A percentile compares a stretch with the other conserved stretches of the same genome.
Evolutionary conservation across 768 basidiomycete genomes (phyloP).

Genomic region (Tricholoma hemisulphureum): DNA sequence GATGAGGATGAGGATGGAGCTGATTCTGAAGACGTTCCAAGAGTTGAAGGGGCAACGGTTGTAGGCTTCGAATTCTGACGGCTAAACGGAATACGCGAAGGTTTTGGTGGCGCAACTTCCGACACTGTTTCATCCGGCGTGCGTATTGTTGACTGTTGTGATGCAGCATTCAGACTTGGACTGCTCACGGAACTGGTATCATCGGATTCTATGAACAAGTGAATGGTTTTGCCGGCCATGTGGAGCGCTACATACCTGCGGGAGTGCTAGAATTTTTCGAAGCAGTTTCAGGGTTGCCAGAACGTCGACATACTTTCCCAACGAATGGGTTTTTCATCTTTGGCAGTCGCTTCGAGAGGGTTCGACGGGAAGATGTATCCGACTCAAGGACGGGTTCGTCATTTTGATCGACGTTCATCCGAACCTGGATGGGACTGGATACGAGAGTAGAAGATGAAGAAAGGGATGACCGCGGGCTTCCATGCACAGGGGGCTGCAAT

Average conservation of each 20-base stretch:
- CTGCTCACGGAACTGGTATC: constrained; percentile 5
- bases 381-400: constrained; percentile 20
- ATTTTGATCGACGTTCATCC: constrained; percentile 3
- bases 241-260: constrained; percentile 1
- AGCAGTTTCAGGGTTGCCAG: constrained; percentile 1
- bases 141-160: constrained; percentile 10
- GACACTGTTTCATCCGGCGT: constrained; percentile 4
- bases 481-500: constrained; percentile 2
- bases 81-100: constrained; percentile 22
- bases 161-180: constrained; percentile 3
- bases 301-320: constrained; percentile 10
- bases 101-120: background rate
- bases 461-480: background rate
- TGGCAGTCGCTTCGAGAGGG: constrained; percentile 15
- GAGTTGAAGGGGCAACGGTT: constrained; percentile 9
- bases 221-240: background rate
- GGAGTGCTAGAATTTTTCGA: background rate
- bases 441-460: constrained; percentile 1
- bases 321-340: constrained; percentile 14
- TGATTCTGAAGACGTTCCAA: constrained; percentile 14
- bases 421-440: background rate
- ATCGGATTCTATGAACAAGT: background rate
- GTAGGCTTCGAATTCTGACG: constrained; percentile 16
- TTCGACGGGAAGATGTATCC: constrained; percentile 18
- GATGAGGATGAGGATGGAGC: constrained; percentile 14